Percentiles rank a stretch among this genome's conserved stretches.
Conservation (phyloP, 83 land plant species). For the Picea abies region DNA sequence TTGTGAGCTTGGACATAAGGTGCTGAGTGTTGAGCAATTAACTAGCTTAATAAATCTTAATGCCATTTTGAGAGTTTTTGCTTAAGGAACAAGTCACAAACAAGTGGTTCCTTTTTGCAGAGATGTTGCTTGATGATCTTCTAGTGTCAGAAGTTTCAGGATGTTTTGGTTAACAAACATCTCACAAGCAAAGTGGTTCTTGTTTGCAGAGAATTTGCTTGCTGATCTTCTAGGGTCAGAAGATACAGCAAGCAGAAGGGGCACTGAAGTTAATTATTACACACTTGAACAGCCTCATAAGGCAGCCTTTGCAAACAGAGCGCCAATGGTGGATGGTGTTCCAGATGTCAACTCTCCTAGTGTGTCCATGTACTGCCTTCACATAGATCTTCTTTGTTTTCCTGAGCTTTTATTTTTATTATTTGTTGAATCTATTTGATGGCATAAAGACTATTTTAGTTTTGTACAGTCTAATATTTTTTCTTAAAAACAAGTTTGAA, state of each 20-base stretch:
- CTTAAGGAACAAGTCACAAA: background rate
- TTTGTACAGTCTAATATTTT: background rate
- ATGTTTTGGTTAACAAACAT: background rate
- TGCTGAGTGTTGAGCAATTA: background rate
- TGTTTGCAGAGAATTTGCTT: conserved; percentile 55
- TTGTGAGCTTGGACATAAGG: background rate
- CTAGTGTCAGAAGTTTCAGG: conserved; percentile 46
- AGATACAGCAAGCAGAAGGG: conserved; percentile 9
- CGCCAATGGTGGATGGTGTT: background rate
- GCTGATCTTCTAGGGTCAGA: conserved; percentile 66
- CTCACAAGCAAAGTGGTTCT: conserved; percentile 8
- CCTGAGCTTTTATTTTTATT: background rate
- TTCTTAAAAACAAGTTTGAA: background rate
- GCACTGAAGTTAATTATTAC: background rate
- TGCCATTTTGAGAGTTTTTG: conserved; percentile 9
- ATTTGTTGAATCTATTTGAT: background rate
- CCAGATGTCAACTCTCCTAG: background rate
- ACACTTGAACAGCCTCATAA: background rate
- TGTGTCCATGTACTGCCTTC: background rate
- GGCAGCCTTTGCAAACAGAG: background rate
- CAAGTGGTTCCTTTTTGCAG: conserved; percentile 33
- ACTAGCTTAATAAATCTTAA: background rate
- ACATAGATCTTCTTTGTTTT: background rate
- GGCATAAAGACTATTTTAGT: background rate
- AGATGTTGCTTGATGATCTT: conserved; percentile 60